Percentiles rank a stretch among this genome's conserved stretches.
These are phyloP conservation scores for Podospora didyma DNA, from an alignment of 495 filamentous ascomycete genomes.

Conservation along the genomic window DNA sequence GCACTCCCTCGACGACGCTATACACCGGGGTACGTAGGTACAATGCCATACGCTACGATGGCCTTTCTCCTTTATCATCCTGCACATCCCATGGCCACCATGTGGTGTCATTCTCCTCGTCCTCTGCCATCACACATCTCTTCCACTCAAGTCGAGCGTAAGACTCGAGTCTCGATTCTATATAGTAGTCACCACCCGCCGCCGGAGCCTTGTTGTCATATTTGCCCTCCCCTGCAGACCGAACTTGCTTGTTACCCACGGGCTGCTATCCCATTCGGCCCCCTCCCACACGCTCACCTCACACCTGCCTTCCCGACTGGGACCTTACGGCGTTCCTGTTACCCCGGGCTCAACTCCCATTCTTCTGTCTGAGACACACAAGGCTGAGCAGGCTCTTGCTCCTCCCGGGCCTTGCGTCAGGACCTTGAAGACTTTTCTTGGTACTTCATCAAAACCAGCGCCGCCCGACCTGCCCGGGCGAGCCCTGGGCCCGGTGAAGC, in stretches of 20 bases:
- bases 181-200: neutral
- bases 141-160: neutral
- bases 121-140: neutral
- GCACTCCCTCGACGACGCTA: neutral
- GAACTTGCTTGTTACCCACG: neutral
- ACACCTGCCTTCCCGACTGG: neutral
- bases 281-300: neutral
- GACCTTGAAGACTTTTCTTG: neutral
- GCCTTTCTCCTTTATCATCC: neutral
- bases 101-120: neutral
- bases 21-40: neutral
- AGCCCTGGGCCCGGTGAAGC: neutral
- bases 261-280: neutral
- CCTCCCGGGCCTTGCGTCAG: neutral
- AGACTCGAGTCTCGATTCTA: neutral
- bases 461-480: neutral
- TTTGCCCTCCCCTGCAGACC: neutral
- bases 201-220: neutral
- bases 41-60: neutral
- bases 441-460: neutral
- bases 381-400: neutral
- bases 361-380: neutral
- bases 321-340: neutral
- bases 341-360: neutral
- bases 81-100: neutral